These are phyloP conservation scores for Aegilops speltoides DNA, from an alignment of 176 grass and related monocot species.

Conservation along the genomic window DNA sequence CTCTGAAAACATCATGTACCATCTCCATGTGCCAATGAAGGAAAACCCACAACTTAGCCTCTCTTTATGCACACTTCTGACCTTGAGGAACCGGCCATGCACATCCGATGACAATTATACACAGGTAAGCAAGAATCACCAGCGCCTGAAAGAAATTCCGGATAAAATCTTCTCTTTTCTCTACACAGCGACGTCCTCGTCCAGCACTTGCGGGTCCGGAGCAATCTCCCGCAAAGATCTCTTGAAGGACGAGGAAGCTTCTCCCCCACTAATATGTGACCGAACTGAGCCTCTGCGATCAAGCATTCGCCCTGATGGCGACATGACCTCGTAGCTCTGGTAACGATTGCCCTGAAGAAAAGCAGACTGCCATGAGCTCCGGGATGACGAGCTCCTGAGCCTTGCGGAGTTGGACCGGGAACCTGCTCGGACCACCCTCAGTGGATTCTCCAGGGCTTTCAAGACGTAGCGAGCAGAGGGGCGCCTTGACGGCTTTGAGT, in stretches of 20 bases:
- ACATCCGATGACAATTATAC: slow-evolving; percentile 38
- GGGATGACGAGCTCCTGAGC: slow-evolving; percentile 53
- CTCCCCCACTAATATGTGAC: slow-evolving; percentile 41
- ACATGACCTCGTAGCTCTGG: slow-evolving; percentile 42
- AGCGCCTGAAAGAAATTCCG: slow-evolving; percentile 9
- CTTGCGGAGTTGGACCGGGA: slow-evolving; percentile 40
- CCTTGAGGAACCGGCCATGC: background rate
- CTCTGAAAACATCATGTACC: background rate
- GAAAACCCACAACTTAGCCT: slow-evolving; percentile 12
- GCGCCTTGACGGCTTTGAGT: slow-evolving; percentile 56
- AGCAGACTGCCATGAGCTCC: slow-evolving; percentile 71
- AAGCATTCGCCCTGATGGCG: slow-evolving; percentile 21
- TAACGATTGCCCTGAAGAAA: slow-evolving; percentile 49
- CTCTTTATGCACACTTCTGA: slow-evolving; percentile 47
- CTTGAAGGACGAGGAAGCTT: slow-evolving; percentile 58
- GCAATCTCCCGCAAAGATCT: slow-evolving; percentile 44
- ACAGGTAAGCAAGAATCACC: slow-evolving; percentile 41
- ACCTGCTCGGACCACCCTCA: slow-evolving; percentile 53
- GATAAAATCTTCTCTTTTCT: background rate
- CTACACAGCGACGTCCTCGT: slow-evolving; percentile 33
- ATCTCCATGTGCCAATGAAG: background rate
- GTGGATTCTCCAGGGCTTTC: slow-evolving; percentile 74
- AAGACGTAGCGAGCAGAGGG: slow-evolving; percentile 67
- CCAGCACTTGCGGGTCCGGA: slow-evolving; percentile 37
- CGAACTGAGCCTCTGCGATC: slow-evolving; percentile 44